These are phyloP conservation scores for Sporisorium scitamineum DNA, from an alignment of 1,284 basidiomycete genomes.

Conservation along the genomic window DNA sequence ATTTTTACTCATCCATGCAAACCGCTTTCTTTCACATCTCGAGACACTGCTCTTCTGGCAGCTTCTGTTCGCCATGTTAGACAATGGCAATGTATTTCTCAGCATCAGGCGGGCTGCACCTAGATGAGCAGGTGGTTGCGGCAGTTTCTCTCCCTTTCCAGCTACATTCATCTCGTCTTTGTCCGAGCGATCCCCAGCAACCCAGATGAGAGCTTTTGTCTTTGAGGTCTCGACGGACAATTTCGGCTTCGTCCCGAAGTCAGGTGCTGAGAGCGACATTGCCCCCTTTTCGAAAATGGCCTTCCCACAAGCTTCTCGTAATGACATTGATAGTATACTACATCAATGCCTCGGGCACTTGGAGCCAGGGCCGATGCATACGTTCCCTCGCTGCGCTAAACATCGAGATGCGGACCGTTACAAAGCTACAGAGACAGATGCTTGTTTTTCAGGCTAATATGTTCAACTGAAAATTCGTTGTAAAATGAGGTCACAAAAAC, in stretches of 20 bases:
- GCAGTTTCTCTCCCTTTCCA: neutral
- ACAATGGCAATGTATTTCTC: neutral
- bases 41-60: neutral
- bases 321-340: too few relatives aligned
- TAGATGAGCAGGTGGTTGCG: neutral
- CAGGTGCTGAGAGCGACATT: too few relatives aligned
- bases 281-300: too few relatives aligned
- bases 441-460: too few relatives aligned
- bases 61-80: neutral
- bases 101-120: neutral
- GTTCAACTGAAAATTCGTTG: neutral
- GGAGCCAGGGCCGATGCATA: neutral
- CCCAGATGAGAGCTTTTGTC: too few relatives aligned
- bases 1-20: constrained; percentile 8
- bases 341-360: neutral
- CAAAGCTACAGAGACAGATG: too few relatives aligned
- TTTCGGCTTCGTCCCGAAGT: too few relatives aligned
- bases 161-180: neutral
- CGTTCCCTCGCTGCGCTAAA: neutral
- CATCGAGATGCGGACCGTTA: too few relatives aligned
- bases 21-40: neutral
- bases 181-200: too few relatives aligned
- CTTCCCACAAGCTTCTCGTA: too few relatives aligned
- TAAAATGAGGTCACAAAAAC: constrained; percentile 1
- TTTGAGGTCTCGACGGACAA: too few relatives aligned